Percentiles rank a stretch among this genome's conserved stretches.
These are phyloP conservation scores for Malania oleifera DNA, from an alignment of 164 flowering plant species.

Conservation along the genomic window DNA sequence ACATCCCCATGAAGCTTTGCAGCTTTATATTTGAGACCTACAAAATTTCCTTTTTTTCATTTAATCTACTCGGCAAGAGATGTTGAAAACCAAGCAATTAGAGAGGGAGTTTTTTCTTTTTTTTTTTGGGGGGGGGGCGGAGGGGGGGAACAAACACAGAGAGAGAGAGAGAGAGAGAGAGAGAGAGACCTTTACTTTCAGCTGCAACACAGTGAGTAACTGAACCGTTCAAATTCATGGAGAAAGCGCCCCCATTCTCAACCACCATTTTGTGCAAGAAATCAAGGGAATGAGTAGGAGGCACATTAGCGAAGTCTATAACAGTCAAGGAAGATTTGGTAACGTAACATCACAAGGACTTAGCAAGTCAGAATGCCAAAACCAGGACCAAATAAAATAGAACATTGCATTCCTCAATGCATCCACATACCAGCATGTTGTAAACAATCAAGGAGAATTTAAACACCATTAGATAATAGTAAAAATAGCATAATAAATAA, in stretches of 20 bases:
- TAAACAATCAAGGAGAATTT: no score
- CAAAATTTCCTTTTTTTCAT: conserved; percentile 2
- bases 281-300: conserved; percentile 61
- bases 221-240: conserved; percentile 87
- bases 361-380: no score
- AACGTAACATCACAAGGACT: neutral
- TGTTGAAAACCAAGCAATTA: no score
- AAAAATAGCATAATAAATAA: no score
- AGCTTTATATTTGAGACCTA: conserved; percentile 93
- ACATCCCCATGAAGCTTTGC: conserved; percentile 83
- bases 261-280: conserved; percentile 77
- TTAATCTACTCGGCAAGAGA: no score
- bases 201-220: conserved; percentile 95
- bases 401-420: no score
- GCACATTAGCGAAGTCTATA: conserved; percentile 79
- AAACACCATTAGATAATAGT: no score
- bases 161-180: conserved; percentile 17
- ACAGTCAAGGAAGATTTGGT: conserved; percentile 38
- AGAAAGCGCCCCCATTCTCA: conserved; percentile 90
- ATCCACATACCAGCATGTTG: no score
- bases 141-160: neutral
- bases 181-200: conserved; percentile 64
- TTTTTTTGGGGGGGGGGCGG: no score
- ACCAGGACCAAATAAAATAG: no score
- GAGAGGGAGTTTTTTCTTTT: no score